Evolutionary conservation across 2,329 filamentous ascomycete genomes (phyloP), one percentile per base, ranked within the genome.

Genomic region (Colletotrichum spinosum): DNA sequence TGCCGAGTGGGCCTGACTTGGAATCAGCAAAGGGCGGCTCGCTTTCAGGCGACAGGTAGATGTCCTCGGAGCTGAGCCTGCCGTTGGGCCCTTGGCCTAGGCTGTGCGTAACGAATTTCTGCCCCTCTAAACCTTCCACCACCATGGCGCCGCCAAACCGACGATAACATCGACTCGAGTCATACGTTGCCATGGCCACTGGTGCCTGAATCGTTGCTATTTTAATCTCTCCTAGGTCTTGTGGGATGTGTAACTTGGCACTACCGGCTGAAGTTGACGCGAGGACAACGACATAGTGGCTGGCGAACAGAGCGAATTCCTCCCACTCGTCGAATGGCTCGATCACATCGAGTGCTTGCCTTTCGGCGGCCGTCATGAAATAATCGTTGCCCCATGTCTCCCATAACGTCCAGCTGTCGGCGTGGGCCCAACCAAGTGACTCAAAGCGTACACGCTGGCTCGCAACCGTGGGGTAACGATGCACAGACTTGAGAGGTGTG

Each of bases 311-410:
- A 2, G 91, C 89, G 73, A 97, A 94, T 72, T 97, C 95, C 77
- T 98, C 95, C 93, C 93, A 97, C 77, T 97, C 94, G 75, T 98
- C 95, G 73, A 98, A 97, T 1, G 91, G 88, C 73, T 97, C 95
- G 13, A 94, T 77, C 1, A 79, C 73, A 70, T 97, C 90, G 12
- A 97, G 78, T 10, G 79, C 79, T 41, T 75, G 79, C 68, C 92
- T 86, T 67, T 92, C 84, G 1, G 83, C 77, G 1, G 83, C 72
- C 6, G 81, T 82, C 17, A 97, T 78, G 74, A 94, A 94, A 3
- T 79, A 73, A 12, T 88, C 81, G 69, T 92, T 88, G 10, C 85
- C 88, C 94, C 94, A 97, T 1, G 94, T 81, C 60, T 93, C 86
- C 93, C 94, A 97, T 10, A 97, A 81, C 70, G 90, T 92, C 74